A percentile compares a stretch with the other conserved stretches of the same genome.
Conservation (phyloP, 306 rosid species). For the Chamaecrista fasciculata region DNA sequence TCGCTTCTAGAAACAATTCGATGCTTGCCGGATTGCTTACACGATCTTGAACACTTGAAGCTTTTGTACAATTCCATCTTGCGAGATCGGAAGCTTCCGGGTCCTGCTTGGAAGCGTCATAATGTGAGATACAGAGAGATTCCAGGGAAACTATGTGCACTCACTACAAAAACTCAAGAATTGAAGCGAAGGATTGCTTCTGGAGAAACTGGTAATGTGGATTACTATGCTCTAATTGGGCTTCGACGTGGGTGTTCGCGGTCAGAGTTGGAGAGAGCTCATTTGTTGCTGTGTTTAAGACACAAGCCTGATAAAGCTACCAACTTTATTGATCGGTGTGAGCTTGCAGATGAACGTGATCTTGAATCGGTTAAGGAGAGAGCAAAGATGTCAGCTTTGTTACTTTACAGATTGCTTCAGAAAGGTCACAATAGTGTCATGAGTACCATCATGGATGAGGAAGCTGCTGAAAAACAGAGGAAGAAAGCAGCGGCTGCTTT, state of each 20-base stretch:
- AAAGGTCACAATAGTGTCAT: constrained; percentile 74
- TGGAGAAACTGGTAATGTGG: constrained; percentile 66
- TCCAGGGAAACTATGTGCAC: constrained; percentile 73
- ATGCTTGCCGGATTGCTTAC: constrained; percentile 82
- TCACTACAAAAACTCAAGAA: constrained; percentile 59
- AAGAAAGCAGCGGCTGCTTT: constrained; percentile 56
- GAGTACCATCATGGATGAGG: constrained; percentile 62
- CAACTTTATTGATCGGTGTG: constrained; percentile 70
- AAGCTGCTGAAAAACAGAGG: constrained; percentile 71
- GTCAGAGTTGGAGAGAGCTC: constrained; percentile 84
- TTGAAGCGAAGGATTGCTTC: constrained; percentile 70
- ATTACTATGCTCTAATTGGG: constrained; percentile 76
- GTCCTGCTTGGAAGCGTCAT: constrained; percentile 93
- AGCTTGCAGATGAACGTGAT: constrained; percentile 68
- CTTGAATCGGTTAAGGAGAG: constrained; percentile 70
- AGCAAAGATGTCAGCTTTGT: constrained; percentile 71
- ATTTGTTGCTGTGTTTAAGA: constrained; percentile 58
- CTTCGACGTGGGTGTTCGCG: constrained; percentile 85
- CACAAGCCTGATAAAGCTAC: constrained; percentile 88
- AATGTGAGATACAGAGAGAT: constrained; percentile 76
- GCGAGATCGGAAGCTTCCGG: constrained; percentile 79
- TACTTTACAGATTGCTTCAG: constrained; percentile 82
- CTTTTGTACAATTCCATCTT: constrained; percentile 82
- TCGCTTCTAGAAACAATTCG: constrained; percentile 69
- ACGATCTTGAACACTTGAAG: constrained; percentile 85